Evolutionary conservation across 495 filamentous ascomycete genomes (phyloP), one percentile per base, ranked within the genome.

Genomic region (Patellaria atrata): DNA sequence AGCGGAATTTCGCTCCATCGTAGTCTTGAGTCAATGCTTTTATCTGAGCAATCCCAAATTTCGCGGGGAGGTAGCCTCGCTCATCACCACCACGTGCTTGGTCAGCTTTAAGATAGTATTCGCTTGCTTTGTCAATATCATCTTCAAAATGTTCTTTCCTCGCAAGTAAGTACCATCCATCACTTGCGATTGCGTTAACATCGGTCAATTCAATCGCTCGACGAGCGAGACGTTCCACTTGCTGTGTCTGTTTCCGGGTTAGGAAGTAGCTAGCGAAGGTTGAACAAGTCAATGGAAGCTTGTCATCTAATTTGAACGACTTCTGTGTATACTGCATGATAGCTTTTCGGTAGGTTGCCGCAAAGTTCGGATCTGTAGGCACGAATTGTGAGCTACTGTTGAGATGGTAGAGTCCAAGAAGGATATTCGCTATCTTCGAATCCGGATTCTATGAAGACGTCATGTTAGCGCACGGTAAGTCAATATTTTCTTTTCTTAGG

Each of bases 181-280:
- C 89, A 53, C 84, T 93, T 2, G 86, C 86, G 52, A 96, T 81
- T 9, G 82, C 77, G 55, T 91, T 86, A 41, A 94, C 85, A 52
- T 97, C 89, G 2, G 87, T 94, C 39, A 80, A 72, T 50, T 94
- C 81, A 41, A 96, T 94, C 1, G 91, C 85, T 54, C 87, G 89
- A 52, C 86, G 78, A 18, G 89, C 82, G 6, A 96, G 68, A 8
- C 68, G 68, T 40, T 97, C 87, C 7, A 89, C 87, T 30, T 78
- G 79, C 2, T 68, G 44, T 51, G 82, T 77, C 2, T 67, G 65
- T 52, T 80, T 89, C 39, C 76, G 67, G 2, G 79, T 70, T 12
- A 94, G 63, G 60, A 93, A 94, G 57, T 89, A 94, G 34, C 71
- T 63, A 30, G 82, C 82, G 53, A 96, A 93, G 3, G 84, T 77